A percentile compares a stretch with the other conserved stretches of the same genome.
phyloP scores from a whole-genome alignment of 2,329 filamentous ascomycete species.

The Xylariales sp. region DNA sequence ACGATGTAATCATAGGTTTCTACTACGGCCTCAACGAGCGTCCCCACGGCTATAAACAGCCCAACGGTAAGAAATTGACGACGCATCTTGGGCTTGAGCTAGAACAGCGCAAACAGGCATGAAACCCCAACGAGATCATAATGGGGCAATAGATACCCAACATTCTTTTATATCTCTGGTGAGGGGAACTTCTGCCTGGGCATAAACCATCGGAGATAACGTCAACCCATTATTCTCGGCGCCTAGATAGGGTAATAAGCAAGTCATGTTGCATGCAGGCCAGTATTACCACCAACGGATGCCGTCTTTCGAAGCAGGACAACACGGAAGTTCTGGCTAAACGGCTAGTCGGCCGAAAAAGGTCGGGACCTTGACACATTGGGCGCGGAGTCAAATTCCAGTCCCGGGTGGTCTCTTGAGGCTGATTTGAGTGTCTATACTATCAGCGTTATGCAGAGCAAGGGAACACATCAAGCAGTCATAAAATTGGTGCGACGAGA shows the following conservation, averaged over 20 bases:
- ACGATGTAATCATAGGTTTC: slow-evolving; percentile 55
- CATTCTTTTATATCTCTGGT: slow-evolving; percentile 32
- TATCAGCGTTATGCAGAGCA: slow-evolving; percentile 16
- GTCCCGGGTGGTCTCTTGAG: slow-evolving; percentile 22
- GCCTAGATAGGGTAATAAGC: slow-evolving; percentile 38
- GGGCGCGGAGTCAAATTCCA: slow-evolving; percentile 20
- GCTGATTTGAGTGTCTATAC: slow-evolving; percentile 30
- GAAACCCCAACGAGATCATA: neutral
- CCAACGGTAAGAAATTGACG: slow-evolving; percentile 36
- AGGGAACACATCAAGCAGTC: neutral
- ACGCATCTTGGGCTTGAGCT: slow-evolving; percentile 36
- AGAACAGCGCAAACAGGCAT: slow-evolving; percentile 3
- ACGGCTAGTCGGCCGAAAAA: slow-evolving; percentile 40
- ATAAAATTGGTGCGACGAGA: neutral
- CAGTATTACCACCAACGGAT: slow-evolving; percentile 7
- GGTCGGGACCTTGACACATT: slow-evolving; percentile 23
- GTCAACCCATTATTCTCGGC: slow-evolving; percentile 2
- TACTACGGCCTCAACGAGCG: slow-evolving; percentile 31
- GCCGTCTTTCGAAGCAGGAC: slow-evolving; percentile 16
- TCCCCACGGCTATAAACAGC: slow-evolving; percentile 36
- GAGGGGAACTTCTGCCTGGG: neutral
- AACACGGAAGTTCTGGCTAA: slow-evolving; percentile 42
- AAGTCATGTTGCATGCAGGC: slow-evolving; percentile 29
- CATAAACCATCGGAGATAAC: slow-evolving; percentile 12
- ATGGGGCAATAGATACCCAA: slow-evolving; percentile 1